Base-by-base conservation (phyloP, 371 early-diverging fungal species). In the Apophysomyces sp. region DNA sequence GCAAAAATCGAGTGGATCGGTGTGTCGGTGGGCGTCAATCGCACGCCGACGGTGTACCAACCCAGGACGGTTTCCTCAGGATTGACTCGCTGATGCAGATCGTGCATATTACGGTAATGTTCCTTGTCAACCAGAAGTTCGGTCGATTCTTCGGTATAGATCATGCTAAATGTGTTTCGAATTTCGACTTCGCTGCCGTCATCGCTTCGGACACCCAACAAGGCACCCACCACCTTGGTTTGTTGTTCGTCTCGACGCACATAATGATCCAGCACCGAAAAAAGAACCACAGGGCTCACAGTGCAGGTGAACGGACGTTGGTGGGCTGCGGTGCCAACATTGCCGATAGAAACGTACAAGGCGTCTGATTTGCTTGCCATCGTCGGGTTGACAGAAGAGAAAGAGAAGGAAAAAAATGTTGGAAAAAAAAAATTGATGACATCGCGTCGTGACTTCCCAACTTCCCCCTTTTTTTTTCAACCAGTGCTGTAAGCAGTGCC, bases 1-100 rank as follows among this genome's bases (percentile, higher is more conserved):
- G 89, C 81, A 68, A 94, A 95, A 74, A 91, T 89, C 66, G 94
- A 89, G 73, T 97, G 95, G 62, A 94, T 86, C 60, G 91, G 83
- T 44, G 94, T 89, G 16, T 88, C 87, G 71, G 91, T 85, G 66
- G 89, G 87, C 72, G 89, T 86, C 69, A 94, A 74, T 55, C 74
- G 63, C 31, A 77, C 71, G 28, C 91, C 92, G 34, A 91, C 88
- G 18, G 95, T 88, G 63, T 97, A 89, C 98, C 98, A 97, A 60
- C 98, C 98, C 51, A 97, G 87, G 66, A 96, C 87, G 54, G 86
- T 80, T 74, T 96, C 96, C 65, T 91, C 89, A n/a, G 94, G 84
- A 67, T 94, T 94, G 26, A 93, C 94, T 61, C 90, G 85, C 73
- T 88, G 90, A 74, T 95, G 94, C 60, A 95, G 86, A 58, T 88